Evolutionary conservation across 257 asterid species (phyloP), one percentile per base, ranked within the genome.

Genomic region (Scutellaria minor): DNA sequence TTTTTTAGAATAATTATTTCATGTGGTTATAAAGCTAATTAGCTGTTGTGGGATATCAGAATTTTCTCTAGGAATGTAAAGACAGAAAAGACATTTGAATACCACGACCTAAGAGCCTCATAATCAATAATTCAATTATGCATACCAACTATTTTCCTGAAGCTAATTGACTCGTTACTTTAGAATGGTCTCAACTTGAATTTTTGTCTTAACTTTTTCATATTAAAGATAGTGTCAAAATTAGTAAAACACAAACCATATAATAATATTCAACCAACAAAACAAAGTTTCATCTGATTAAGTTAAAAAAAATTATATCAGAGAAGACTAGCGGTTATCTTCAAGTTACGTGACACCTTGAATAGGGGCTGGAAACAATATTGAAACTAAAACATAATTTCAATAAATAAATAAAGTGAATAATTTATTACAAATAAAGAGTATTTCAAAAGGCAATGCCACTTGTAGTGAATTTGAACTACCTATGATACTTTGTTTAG

Each of bases 311-410:
- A 6, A 15, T 57, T 45, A 27, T 35, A 35, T 53, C 45, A 52
- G n/a, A 45, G 73, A 31, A 58, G 42, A 14, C n/a, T 3, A 31
- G 22, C 6, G 46, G 31, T 4, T 5, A 35, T 56, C 44, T 5
- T 58, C 15, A 63, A 7, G 58, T 56, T 13, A 47, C 40, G 45
- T 65, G 61, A 50, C 69, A 46, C 11, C 20, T 20, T 41, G 9
- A 22, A 42, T 37, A 57, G 18, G 73, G 27, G 54, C 47, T 31
- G 44, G 55, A 51, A 64, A 51, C 56, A 76, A 70, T 41, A 50
- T 46, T 48, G 41, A 62, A 68, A 70, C 63, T 8, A 55, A 12
- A 53, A 41, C 13, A 47, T 35, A 10, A 15, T 66, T n/a, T 6
- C 20, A 5, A 37, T 18, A 3, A 41, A 46, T 53, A 8, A 6